Conservation (phyloP, 164 flowering plant species). For the Platanus orientalis region DNA sequence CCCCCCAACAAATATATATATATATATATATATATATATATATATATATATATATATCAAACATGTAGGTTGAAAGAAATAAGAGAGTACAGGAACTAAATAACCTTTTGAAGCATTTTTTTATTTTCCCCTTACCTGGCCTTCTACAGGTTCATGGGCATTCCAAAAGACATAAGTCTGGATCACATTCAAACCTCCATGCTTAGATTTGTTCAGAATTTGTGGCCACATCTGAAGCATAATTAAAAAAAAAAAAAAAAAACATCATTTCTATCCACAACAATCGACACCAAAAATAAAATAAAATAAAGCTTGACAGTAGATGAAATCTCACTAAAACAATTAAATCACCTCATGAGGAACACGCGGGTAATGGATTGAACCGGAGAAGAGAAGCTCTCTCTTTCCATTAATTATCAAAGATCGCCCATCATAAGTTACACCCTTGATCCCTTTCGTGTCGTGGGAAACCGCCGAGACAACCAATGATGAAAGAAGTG, state of each 20-base stretch:
- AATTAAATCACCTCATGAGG: slow-evolving; percentile 14
- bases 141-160: slow-evolving; percentile 55
- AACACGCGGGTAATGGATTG: slow-evolving; percentile 29
- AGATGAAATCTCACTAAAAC: not conserved
- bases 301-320: not conserved
- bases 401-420: slow-evolving; percentile 26
- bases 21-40: too few relatives aligned
- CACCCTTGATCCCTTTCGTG: slow-evolving; percentile 1
- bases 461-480: slow-evolving; percentile 9
- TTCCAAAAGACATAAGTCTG: slow-evolving; percentile 83
- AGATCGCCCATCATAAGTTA: slow-evolving; percentile 27
- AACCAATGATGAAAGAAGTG: slow-evolving; percentile 11
- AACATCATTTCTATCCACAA: not conserved
- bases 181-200: slow-evolving; percentile 56
- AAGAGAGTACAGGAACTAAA: not conserved
- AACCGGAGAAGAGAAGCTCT: slow-evolving; percentile 33
- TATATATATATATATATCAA: too few relatives aligned
- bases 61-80: not conserved
- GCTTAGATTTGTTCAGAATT: slow-evolving; percentile 38
- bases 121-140: slow-evolving; percentile 35
- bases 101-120: not conserved
- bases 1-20: too few relatives aligned
- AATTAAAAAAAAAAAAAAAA: not conserved
- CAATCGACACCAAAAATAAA: not conserved
- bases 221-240: slow-evolving; percentile 42